Evolutionary conservation across 1,284 basidiomycete species (phyloP).

Genomic region (Rhodotorula sp.): DNA sequence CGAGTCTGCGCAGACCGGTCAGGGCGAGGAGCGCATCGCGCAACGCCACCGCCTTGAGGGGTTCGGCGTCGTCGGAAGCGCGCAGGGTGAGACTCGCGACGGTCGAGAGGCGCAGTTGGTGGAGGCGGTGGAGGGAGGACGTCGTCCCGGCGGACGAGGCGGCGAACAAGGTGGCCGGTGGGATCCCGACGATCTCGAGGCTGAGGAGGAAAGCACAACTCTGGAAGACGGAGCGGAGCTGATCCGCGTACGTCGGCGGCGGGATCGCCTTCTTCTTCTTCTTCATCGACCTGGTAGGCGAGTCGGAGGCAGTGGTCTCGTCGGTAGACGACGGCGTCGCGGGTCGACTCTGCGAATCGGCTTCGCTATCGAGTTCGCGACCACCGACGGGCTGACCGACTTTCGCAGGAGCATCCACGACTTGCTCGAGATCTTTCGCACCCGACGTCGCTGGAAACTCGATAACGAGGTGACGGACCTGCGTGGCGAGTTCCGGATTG

Average conservation of each 20-base stretch:
- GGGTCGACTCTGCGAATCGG: background rate
- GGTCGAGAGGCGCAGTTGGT: conserved; percentile 24
- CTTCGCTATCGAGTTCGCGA: conserved; percentile 17
- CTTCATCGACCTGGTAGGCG: background rate
- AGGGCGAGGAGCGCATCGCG: conserved; percentile 29
- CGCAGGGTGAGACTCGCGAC: conserved; percentile 18
- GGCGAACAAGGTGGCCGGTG: conserved; percentile 16
- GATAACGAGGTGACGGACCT: conserved; percentile 21
- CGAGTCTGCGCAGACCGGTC: conserved; percentile 11
- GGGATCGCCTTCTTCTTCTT: background rate
- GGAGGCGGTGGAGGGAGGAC: conserved; percentile 23
- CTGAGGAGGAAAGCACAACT: conserved; percentile 25
- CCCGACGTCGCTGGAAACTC: background rate
- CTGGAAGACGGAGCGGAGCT: conserved; percentile 24
- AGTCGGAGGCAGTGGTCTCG: background rate
- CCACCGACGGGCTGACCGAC: rapidly evolving
- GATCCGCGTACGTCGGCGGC: background rate
- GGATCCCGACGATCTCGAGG: conserved; percentile 25
- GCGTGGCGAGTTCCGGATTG: background rate
- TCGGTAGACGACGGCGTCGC: too few relatives aligned
- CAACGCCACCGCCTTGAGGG: background rate
- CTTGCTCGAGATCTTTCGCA: background rate
- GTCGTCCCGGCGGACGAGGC: background rate
- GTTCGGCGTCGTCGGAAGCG: background rate
- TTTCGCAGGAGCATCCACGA: background rate